Evolutionary conservation across 768 basidiomycete species (phyloP).

Genomic region (Suillus ampliporus): DNA sequence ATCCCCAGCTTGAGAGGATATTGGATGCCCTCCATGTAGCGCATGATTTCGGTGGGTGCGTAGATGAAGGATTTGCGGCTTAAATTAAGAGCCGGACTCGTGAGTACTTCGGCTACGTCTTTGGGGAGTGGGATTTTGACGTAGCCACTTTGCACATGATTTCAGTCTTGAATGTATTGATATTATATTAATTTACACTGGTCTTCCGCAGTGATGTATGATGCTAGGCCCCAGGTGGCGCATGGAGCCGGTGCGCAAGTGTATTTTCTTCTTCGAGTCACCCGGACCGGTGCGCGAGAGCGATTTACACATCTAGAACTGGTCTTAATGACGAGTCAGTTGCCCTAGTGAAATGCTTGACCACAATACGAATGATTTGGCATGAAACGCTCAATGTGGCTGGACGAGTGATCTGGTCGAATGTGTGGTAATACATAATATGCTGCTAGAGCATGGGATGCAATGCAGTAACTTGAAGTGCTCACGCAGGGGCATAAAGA

Average conservation of each 20-base stretch:
- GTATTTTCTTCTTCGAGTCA: too few relatives aligned
- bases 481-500: too few relatives aligned
- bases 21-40: constrained; percentile 58
- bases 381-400: too few relatives aligned
- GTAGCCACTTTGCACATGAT: background rate
- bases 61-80: constrained; percentile 3
- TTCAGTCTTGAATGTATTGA: background rate
- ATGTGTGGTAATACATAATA: background rate
- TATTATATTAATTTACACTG: background rate
- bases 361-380: too few relatives aligned
- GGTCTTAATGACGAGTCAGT: too few relatives aligned
- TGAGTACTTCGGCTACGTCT: background rate
- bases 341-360: too few relatives aligned
- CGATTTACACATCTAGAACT: background rate
- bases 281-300: too few relatives aligned
- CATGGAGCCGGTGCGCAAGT: background rate
- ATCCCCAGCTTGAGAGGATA: constrained; percentile 61
- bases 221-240: background rate
- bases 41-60: constrained; percentile 11
- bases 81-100: background rate
- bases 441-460: background rate
- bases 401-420: background rate
- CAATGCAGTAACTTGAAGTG: background rate
- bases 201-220: too few relatives aligned
- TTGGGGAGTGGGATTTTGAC: background rate